Conservation (phyloP, 2,329 filamentous ascomycete genomes). For the Ophiosphaerella narmari region DNA sequence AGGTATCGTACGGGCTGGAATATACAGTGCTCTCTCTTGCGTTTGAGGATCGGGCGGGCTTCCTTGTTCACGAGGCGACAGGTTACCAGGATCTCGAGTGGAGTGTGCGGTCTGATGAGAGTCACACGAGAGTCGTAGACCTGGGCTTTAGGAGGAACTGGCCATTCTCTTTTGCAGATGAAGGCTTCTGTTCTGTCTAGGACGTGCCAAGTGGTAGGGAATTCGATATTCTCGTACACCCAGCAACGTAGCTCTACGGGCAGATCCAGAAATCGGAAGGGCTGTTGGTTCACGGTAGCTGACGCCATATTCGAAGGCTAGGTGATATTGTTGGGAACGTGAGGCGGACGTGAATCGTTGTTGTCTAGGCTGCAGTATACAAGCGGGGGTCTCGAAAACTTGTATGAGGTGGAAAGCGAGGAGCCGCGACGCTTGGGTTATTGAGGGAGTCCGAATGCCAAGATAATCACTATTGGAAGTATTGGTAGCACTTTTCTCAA, state of each 20-base stretch:
- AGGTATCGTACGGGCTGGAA: conserved; percentile 13
- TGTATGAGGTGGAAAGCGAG: too few relatives aligned
- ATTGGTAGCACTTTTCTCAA: too few relatives aligned
- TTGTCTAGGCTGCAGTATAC: too few relatives aligned
- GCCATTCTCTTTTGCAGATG: conserved; percentile 7
- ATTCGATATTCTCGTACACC: conserved; percentile 11
- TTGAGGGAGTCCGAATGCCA: too few relatives aligned
- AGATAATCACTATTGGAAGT: too few relatives aligned
- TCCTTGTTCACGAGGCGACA: conserved; percentile 13
- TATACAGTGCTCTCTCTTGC: conserved; percentile 10
- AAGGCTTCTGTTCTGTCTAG: conserved; percentile 8
- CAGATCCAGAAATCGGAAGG: conserved; percentile 14
- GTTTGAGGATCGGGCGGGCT: conserved; percentile 10
- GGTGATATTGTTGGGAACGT: too few relatives aligned
- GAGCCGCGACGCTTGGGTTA: too few relatives aligned
- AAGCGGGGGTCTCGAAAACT: too few relatives aligned
- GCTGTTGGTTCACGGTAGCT: conserved; percentile 1
- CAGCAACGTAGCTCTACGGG: conserved; percentile 12
- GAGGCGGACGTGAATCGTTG: too few relatives aligned
- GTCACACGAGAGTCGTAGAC: conserved; percentile 7
- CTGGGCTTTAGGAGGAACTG: conserved; percentile 6
- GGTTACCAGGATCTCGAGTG: conserved; percentile 8
- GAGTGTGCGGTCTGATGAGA: conserved; percentile 9
- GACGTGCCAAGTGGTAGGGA: conserved; percentile 9
- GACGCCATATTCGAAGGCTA: conserved; percentile 4